phyloP scores from a whole-genome alignment of 164 flowering plant species.

The Umbellularia californica region DNA sequence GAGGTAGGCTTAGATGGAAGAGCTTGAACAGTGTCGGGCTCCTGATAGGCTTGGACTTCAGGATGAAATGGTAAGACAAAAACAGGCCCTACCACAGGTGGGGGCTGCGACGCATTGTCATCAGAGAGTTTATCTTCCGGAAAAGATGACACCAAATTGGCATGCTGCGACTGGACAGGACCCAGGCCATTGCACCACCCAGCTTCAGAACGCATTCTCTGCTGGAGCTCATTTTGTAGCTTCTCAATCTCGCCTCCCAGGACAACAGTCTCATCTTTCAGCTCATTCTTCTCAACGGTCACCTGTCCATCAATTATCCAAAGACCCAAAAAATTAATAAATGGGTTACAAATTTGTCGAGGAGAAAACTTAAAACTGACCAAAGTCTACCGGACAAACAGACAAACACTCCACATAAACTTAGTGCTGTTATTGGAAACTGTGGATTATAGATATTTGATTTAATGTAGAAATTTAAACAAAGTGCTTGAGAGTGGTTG shows the following conservation, averaged over 20 bases:
- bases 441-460: too few relatives aligned
- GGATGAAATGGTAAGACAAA: conserved; percentile 38
- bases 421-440: background rate
- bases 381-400: background rate
- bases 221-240: conserved; percentile 33
- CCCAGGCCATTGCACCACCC: conserved; percentile 29
- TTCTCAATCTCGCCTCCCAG: conserved; percentile 44
- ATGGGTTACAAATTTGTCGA: background rate
- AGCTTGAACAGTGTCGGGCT: conserved; percentile 10
- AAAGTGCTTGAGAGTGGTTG: too few relatives aligned
- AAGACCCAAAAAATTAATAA: background rate
- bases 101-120: background rate
- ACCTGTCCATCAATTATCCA: conserved; percentile 29
- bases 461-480: too few relatives aligned
- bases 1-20: conserved; percentile 14
- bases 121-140: conserved; percentile 20
- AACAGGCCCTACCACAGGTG: conserved; percentile 35
- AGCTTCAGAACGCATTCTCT: conserved; percentile 29
- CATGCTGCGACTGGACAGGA: conserved; percentile 24
- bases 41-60: conserved; percentile 27
- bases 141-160: conserved; percentile 15
- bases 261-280: conserved; percentile 42
- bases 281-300: conserved; percentile 46
- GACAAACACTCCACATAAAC: background rate
- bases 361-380: too few relatives aligned